Base-by-base conservation (phyloP, 2,329 filamentous ascomycete genomes). In the Ophiostoma angusticollis region DNA sequence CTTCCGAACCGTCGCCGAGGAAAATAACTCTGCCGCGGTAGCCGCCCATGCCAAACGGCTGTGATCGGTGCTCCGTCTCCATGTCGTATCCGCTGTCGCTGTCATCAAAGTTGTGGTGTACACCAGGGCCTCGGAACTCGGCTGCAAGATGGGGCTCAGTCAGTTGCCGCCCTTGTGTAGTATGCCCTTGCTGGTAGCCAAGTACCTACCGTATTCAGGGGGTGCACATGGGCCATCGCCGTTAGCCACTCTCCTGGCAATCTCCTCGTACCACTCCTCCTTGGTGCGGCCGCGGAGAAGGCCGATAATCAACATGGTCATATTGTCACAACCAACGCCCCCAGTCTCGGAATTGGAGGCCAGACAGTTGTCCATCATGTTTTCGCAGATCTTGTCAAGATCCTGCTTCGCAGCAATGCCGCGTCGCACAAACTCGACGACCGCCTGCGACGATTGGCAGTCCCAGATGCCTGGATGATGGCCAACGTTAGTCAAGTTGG, bases 331-430 rank as follows among this genome's bases (percentile, higher is more conserved):
- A 45, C 91, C 91, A 45, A 98, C 89, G 47, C 91, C 91, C 40
- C 91, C 91, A 23, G 89, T 95, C 64, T 98, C 91, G 50, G 87
- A 94, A 72, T 93, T 96, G 45, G 87, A 93, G 29, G 91, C 87
- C 49, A 98, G 71, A 58, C 91, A 98, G 67, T 96, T 98, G 68
- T 98, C 89, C 91, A 98, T 98, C 85, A 98, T 94, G 67, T 98
- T 98, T 65, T 98, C 91, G 61, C 89, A 96, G 54, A 98, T 96
- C 58, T 84, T 83, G 40, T 87, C 78, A 37, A 98, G 74, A 35
- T 93, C 83, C 64, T 98, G 91, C 68, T 94, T 94, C 37, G 87
- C 87, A 35, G 86, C 89, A 59, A 98, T 94, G 41, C 91, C 91
- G 56, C 91, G 81, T 58, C 91, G 77, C 48, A 96, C 91, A 57